Conservation (phyloP, 768 basidiomycete genomes). For the Boletus rufocinnamomeus region DNA sequence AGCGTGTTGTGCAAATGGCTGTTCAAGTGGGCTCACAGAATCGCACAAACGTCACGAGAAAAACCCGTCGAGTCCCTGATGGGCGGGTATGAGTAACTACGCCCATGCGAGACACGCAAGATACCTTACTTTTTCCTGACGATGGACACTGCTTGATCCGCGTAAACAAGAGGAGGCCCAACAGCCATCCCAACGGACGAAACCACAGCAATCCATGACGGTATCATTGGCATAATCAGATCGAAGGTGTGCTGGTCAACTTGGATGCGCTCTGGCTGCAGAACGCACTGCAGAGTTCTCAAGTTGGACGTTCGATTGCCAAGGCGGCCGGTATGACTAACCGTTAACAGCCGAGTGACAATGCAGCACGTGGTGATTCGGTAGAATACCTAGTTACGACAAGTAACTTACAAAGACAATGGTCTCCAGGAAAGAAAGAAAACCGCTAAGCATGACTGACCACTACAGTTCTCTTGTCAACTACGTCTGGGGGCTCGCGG, state of each 20-base stretch:
- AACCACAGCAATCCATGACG: constrained; percentile 65
- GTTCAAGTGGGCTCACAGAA: constrained; percentile 51
- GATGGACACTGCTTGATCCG: constrained; percentile 82
- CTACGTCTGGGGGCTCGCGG: constrained; percentile 9
- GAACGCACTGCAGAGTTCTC: neutral
- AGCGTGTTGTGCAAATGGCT: constrained; percentile 7
- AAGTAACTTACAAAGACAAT: neutral
- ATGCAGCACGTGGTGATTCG: constrained; percentile 12
- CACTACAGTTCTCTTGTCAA: neutral
- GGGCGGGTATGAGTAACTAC: constrained; percentile 6
- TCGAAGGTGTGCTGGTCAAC: neutral
- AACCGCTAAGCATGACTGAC: constrained; percentile 1
- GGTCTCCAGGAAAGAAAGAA: neutral
- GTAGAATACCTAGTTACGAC: neutral
- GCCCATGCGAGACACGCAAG: constrained; percentile 2
- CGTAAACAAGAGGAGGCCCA: constrained; percentile 82
- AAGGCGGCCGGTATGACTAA: constrained; percentile 15
- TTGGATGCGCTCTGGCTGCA: constrained; percentile 7
- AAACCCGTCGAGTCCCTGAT: constrained; percentile 81
- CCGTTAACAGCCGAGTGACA: constrained; percentile 3
- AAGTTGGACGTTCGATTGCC: neutral
- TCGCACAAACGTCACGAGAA: constrained; percentile 84
- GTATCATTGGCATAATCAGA: constrained; percentile 33
- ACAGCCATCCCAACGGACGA: constrained; percentile 84
- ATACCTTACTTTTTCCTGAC: constrained; percentile 64